Evolutionary conservation across 768 basidiomycete species (phyloP).

Genomic region (Pisolithus albus): DNA sequence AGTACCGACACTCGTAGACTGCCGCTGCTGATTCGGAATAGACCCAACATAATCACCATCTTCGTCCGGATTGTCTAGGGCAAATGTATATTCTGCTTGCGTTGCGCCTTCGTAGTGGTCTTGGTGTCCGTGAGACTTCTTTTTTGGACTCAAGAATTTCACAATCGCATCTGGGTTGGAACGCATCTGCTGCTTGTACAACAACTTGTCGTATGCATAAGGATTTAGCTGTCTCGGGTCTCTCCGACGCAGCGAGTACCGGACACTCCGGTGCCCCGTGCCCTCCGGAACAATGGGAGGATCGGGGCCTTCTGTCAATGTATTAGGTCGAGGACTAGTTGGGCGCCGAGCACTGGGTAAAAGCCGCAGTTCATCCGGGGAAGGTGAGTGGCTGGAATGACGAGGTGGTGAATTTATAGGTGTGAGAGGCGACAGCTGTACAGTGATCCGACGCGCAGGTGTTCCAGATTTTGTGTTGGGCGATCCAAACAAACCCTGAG

Average conservation of each 20-base stretch:
- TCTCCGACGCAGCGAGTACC: conserved; percentile 54
- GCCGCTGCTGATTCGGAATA: conserved; percentile 9
- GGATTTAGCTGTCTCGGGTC: conserved; percentile 53
- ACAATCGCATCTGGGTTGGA: conserved; percentile 64
- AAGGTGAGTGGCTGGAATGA: conserved; percentile 9
- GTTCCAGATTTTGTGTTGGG: conserved; percentile 1
- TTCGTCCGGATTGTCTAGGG: conserved; percentile 15
- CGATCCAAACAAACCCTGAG: conserved; percentile 6
- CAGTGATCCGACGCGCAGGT: not conserved
- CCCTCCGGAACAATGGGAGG: conserved; percentile 11
- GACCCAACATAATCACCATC: conserved; percentile 22
- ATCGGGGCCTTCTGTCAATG: not conserved
- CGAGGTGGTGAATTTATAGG: conserved; percentile 12
- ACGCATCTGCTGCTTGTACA: conserved; percentile 47
- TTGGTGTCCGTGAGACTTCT: conserved; percentile 18
- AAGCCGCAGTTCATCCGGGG: conserved; percentile 19
- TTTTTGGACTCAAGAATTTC: conserved; percentile 35
- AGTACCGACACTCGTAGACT: not conserved
- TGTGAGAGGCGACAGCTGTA: conserved; percentile 17
- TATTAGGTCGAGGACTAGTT: not conserved
- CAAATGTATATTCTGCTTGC: conserved; percentile 24
- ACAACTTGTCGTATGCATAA: conserved; percentile 47
- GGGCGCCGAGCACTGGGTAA: conserved; percentile 3
- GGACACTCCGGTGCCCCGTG: conserved; percentile 12
- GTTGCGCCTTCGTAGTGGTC: conserved; percentile 25